Percentiles rank a stretch among this genome's conserved stretches.
Evolutionary conservation across 306 rosid genomes (phyloP).

Genomic region (Urtica urens): DNA sequence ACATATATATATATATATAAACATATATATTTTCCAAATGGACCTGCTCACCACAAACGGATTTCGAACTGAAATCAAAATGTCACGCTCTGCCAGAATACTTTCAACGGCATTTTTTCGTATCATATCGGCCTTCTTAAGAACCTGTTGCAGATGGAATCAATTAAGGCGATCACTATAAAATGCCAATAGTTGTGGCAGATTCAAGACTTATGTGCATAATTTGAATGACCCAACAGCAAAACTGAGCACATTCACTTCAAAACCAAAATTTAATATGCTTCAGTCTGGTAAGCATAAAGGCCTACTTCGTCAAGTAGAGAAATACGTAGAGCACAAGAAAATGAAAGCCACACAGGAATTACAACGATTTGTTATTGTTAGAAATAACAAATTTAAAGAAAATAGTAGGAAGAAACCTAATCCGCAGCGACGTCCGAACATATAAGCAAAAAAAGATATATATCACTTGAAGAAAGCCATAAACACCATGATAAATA

Average conservation of each 20-base stretch:
- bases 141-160: conserved; percentile 47
- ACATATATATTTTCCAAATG: conserved; percentile 21
- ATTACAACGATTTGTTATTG: no score
- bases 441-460: no score
- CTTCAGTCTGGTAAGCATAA: neutral
- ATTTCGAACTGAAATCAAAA: conserved; percentile 94
- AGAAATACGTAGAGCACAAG: neutral
- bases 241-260: no score
- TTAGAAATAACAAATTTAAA: no score
- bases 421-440: no score
- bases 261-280: neutral
- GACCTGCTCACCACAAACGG: conserved; percentile 96
- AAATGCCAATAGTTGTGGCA: no score
- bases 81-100: conserved; percentile 96
- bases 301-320: neutral
- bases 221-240: no score
- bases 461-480: no score
- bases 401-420: no score
- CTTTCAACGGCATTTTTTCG: conserved; percentile 99
- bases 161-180: no score
- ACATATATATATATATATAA: no score
- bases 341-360: neutral
- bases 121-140: conserved; percentile 95
- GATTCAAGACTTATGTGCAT: no score
- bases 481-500: conserved; percentile 11